These are phyloP conservation scores for Phaffomyces thermotolerans DNA, from an alignment of 805 yeast species.

Conservation along the genomic window DNA sequence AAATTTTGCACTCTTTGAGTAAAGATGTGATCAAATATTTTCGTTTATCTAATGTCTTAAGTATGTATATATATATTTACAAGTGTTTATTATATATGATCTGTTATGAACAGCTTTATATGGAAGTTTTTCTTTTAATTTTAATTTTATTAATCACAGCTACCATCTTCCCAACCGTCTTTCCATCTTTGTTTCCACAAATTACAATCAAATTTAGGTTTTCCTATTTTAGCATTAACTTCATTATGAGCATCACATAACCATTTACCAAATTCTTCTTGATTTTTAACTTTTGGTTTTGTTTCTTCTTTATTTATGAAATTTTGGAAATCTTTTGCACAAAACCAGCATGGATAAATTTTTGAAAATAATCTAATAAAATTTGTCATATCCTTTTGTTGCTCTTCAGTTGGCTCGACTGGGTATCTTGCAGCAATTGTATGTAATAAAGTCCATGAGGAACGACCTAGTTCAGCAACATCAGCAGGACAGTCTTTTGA, in stretches of 20 bases:
- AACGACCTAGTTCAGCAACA: constrained; percentile 67
- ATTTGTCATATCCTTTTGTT: constrained; percentile 65
- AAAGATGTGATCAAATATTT: neutral
- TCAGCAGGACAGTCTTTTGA: constrained; percentile 75
- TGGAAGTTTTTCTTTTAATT: no score
- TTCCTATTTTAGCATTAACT: constrained; percentile 83
- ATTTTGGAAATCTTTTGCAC: constrained; percentile 75
- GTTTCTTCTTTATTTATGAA: constrained; percentile 41
- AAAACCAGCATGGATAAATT: constrained; percentile 89
- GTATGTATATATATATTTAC: neutral
- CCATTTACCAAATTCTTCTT: constrained; percentile 85
- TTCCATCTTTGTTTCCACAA: constrained; percentile 93
- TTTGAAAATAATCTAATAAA: constrained; percentile 67
- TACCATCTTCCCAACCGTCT: constrained; percentile 77
- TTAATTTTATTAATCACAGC: no score
- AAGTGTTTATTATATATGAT: neutral
- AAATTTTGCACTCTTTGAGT: constrained; percentile 35
- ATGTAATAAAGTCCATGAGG: constrained; percentile 91
- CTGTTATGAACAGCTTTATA: neutral
- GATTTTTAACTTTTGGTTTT: constrained; percentile 50
- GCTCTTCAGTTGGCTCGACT: constrained; percentile 46
- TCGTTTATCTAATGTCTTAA: neutral
- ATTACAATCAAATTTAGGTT: constrained; percentile 77
- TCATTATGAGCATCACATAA: constrained; percentile 91
- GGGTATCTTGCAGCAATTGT: constrained; percentile 89